Conservation (phyloP, 169 alveolate genomes). For the Miamiensis avidus region DNA sequence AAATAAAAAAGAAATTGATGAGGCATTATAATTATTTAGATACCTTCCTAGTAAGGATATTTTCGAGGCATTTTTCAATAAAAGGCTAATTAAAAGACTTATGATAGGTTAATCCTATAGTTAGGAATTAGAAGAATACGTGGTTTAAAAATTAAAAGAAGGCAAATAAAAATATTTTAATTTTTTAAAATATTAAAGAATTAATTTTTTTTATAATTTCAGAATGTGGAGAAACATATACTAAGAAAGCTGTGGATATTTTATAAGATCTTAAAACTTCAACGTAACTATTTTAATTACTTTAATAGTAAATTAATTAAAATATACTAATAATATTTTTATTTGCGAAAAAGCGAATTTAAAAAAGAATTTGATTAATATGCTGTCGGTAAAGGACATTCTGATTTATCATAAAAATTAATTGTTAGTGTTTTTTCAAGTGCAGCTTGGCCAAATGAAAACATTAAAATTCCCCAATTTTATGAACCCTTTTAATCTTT, state of each 20-base stretch:
- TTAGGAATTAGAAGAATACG: slow-evolving; percentile 51
- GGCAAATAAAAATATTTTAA: neutral
- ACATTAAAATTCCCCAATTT: neutral
- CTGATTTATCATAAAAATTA: neutral
- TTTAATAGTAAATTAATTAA: neutral
- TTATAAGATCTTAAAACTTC: slow-evolving; percentile 47
- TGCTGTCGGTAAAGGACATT: neutral
- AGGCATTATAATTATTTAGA: slow-evolving; percentile 52
- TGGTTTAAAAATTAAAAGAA: slow-evolving; percentile 43
- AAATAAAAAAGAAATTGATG: slow-evolving; percentile 33
- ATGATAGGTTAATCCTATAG: slow-evolving; percentile 46
- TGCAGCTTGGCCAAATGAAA: slow-evolving; percentile 28
- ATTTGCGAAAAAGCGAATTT: slow-evolving; percentile 1
- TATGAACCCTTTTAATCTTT: slow-evolving; percentile 9
- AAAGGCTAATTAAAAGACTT: slow-evolving; percentile 58
- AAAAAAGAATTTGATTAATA: slow-evolving; percentile 16
- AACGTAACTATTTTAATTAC: neutral
- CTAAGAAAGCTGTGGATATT: slow-evolving; percentile 56
- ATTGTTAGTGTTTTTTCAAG: slow-evolving; percentile 1
- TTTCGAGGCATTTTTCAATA: slow-evolving; percentile 64
- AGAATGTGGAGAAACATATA: slow-evolving; percentile 64
- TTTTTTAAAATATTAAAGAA: neutral
- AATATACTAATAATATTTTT: slow-evolving; percentile 3
- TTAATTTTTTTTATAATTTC: slow-evolving; percentile 28
- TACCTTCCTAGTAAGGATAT: slow-evolving; percentile 66